Evolutionary conservation across 78 protist genomes (phyloP), one percentile per base, ranked within the genome.

Genomic region (Carpediemonas membranifera): DNA sequence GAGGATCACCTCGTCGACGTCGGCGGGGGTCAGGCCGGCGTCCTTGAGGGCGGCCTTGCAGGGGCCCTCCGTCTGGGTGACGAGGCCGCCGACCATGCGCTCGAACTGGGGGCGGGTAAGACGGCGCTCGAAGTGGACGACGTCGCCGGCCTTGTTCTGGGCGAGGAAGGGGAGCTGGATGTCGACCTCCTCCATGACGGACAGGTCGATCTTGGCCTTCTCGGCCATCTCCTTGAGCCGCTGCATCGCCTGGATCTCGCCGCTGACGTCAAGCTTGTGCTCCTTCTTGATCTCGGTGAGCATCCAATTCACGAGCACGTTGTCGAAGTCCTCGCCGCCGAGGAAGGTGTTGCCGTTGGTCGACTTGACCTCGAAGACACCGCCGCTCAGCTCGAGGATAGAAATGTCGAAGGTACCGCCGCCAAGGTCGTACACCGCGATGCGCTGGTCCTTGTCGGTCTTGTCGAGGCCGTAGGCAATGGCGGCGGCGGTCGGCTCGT

Each of bases 391-490:
- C n/a, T 44, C 78, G 36, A 94, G 87, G 54, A 96, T 71, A 13
- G 98, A 89, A 50, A 95, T 98, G 65, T 91, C 98, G 69, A 94
- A 94, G 44, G 99, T 96, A 25, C 99, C 99, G 13, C 96, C 99
- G 27, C 98, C 99, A 15, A 97, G 80, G 65, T 97, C 99, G 81
- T 80, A 94, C 39, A 96, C 98, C 19, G 93, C 81, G 34, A 94
- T 76, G 44, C 34, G 41, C 56, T 41, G 41, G 39, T 90, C 80
- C 91, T 86, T 91, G 85, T 88, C 79, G 63, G 13, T 18, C 27
- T 44, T 36, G 21, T 15, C 34, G 18, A 66, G 34, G n/a, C 93
- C 94, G 77, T 88, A 92, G 7, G 97, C 94, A 25, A 90, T 68
- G 31, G 93, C 89, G 0, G 94, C 96, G 18, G 99, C 98, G 27